Evolutionary conservation across 257 asterid species (phyloP).

Genomic region (Nemophila menziesii): DNA sequence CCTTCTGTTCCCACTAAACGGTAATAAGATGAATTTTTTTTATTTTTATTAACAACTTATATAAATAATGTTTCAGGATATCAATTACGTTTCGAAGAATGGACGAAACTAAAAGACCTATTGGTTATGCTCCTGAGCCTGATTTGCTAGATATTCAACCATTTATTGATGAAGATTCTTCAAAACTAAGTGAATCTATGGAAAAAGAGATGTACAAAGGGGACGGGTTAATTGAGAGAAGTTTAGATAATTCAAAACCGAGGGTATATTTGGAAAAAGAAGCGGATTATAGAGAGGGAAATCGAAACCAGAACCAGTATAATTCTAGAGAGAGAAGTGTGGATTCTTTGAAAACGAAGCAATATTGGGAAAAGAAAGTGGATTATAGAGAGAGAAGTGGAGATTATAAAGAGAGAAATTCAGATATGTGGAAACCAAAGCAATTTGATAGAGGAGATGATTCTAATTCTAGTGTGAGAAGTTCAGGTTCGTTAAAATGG

Average conservation of each 20-base stretch:
- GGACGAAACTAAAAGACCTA: conserved; percentile 64
- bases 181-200: conserved; percentile 21
- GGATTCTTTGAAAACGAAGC: too few species aligned
- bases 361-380: not conserved
- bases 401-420: too few species aligned
- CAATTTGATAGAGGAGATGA: too few species aligned
- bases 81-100: conserved; percentile 87
- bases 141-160: conserved; percentile 78
- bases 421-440: too few species aligned
- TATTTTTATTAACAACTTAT: not conserved
- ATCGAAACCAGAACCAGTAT: too few species aligned
- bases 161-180: conserved; percentile 27
- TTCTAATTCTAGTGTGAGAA: too few species aligned
- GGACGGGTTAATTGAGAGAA: conserved; percentile 17
- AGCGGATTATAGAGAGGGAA: not conserved
- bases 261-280: too few species aligned
- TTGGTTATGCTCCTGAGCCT: conserved; percentile 48
- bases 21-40: conserved; percentile 11
- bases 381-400: not conserved
- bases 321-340: conserved; percentile 11
- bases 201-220: conserved; percentile 22
- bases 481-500: too few species aligned
- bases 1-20: conserved; percentile 34
- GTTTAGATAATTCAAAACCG: too few species aligned
- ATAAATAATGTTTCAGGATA: conserved; percentile 37